Percentiles rank a stretch among this genome's conserved stretches.
phyloP scores from a whole-genome alignment of 768 basidiomycete species.

The Mycena belliarum region DNA sequence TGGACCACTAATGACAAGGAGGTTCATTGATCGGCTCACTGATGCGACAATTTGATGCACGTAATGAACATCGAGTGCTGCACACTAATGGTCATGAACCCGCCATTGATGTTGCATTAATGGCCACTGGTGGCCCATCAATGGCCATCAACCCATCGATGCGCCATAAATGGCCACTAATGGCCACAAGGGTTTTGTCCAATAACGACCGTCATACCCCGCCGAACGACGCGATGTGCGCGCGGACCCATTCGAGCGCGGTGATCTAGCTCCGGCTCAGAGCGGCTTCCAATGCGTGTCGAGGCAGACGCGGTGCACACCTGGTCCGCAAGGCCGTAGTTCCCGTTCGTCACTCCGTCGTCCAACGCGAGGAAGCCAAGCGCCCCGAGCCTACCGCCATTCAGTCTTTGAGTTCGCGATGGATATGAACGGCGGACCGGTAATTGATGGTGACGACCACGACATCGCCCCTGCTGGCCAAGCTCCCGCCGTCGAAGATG shows the following conservation, averaged over 20 bases:
- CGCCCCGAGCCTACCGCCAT: constrained; percentile 32
- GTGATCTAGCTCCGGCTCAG: constrained; percentile 29
- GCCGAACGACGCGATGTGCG: constrained; percentile 57
- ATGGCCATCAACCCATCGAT: too few relatives aligned
- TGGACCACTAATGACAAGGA: too few relatives aligned
- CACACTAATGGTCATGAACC: too few relatives aligned
- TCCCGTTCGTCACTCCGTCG: constrained; percentile 45
- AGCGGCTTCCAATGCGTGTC: too few relatives aligned
- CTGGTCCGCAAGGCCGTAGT: constrained; percentile 49
- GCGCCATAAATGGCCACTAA: too few relatives aligned
- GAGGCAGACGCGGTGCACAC: constrained; percentile 27
- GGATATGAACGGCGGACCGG: constrained; percentile 22
- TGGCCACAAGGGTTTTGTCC: too few relatives aligned
- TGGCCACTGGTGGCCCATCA: too few relatives aligned
- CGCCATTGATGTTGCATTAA: too few relatives aligned
- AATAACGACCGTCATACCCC: too few relatives aligned
- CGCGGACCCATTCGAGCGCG: constrained; percentile 46
- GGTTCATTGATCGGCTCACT: too few relatives aligned
- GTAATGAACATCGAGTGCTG: too few relatives aligned
- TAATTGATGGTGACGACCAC: constrained; percentile 45
- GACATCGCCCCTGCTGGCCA: constrained; percentile 43
- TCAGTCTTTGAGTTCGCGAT: not conserved
- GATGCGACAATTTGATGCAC: too few relatives aligned
- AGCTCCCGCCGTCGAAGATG: constrained; percentile 44
- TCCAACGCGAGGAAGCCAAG: constrained; percentile 45